Evolutionary conservation across 2,329 filamentous ascomycete genomes (phyloP).

Genomic region (Fonsecaea pedrosoi): DNA sequence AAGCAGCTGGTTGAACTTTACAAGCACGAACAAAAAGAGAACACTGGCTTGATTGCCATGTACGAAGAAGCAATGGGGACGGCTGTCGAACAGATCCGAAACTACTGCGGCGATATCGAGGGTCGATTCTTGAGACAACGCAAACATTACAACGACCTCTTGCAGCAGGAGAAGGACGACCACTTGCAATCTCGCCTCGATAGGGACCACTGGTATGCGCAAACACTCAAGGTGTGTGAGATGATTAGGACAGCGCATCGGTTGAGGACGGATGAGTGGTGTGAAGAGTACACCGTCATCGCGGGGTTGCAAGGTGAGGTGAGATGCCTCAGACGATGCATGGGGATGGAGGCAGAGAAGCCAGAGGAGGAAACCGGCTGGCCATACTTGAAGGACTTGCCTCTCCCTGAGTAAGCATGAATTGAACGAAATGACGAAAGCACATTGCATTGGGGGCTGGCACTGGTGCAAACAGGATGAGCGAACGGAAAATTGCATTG

Average conservation of each 20-base stretch:
- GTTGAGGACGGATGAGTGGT: slow-evolving; percentile 57
- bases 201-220: slow-evolving; percentile 57
- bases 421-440: slow-evolving; percentile 6
- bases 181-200: slow-evolving; percentile 58
- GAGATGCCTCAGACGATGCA: slow-evolving; percentile 54
- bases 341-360: slow-evolving; percentile 57
- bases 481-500: slow-evolving; percentile 10
- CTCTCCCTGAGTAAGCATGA: slow-evolving; percentile 41
- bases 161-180: slow-evolving; percentile 58
- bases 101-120: slow-evolving; percentile 59
- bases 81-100: slow-evolving; percentile 59
- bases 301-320: slow-evolving; percentile 58
- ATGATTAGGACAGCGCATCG: slow-evolving; percentile 58
- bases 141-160: slow-evolving; percentile 57
- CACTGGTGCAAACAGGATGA: not conserved
- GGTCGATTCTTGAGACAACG: slow-evolving; percentile 55
- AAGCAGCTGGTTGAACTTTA: slow-evolving; percentile 52
- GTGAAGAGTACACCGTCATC: slow-evolving; percentile 52
- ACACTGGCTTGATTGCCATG: slow-evolving; percentile 55
- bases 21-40: slow-evolving; percentile 56
- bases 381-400: slow-evolving; percentile 55
- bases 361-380: slow-evolving; percentile 58
- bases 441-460: not conserved
- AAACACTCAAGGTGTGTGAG: slow-evolving; percentile 55
- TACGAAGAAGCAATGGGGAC: slow-evolving; percentile 56